phyloP scores from a whole-genome alignment of 495 filamentous ascomycete species.

The Aspergillus nanangensis region DNA sequence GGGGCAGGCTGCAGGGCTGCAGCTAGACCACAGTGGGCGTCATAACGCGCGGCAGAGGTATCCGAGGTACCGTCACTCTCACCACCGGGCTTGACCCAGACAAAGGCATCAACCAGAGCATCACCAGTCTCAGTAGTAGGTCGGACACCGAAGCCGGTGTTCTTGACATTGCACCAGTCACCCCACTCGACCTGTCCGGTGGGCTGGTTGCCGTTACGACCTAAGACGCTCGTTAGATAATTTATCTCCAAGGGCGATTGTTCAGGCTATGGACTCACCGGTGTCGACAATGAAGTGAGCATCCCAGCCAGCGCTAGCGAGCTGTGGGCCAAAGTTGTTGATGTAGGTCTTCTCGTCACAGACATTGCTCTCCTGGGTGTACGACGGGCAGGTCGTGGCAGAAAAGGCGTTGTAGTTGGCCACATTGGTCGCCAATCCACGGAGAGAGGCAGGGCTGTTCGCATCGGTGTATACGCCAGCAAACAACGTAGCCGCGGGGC shows the following conservation, averaged over 20 bases:
- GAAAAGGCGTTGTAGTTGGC: constrained; percentile 72
- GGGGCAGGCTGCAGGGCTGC: constrained; percentile 64
- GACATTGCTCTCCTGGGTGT: constrained; percentile 38
- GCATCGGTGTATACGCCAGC: constrained; percentile 63
- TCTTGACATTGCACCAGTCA: constrained; percentile 81
- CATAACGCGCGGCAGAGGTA: constrained; percentile 57
- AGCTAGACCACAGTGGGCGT: constrained; percentile 63
- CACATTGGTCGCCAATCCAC: constrained; percentile 74
- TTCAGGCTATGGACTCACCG: constrained; percentile 21
- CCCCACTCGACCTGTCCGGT: constrained; percentile 63
- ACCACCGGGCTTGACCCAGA: constrained; percentile 83
- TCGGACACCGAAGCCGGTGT: constrained; percentile 69
- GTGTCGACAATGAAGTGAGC: constrained; percentile 71
- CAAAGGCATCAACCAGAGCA: constrained; percentile 66
- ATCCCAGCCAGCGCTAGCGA: constrained; percentile 59
- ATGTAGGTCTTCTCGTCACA: constrained; percentile 73
- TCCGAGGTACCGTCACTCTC: constrained; percentile 76
- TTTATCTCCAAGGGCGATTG: background rate
- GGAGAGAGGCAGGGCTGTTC: constrained; percentile 58
- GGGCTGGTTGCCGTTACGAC: constrained; percentile 64
- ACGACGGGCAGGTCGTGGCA: constrained; percentile 36
- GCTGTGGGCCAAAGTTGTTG: constrained; percentile 58
- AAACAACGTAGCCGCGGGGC: constrained; percentile 65
- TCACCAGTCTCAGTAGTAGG: constrained; percentile 59
- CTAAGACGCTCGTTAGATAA: constrained; percentile 12